These are phyloP conservation scores for Beauveria sp. DNA, from an alignment of 2,329 filamentous ascomycete species.

Conservation along the genomic window DNA sequence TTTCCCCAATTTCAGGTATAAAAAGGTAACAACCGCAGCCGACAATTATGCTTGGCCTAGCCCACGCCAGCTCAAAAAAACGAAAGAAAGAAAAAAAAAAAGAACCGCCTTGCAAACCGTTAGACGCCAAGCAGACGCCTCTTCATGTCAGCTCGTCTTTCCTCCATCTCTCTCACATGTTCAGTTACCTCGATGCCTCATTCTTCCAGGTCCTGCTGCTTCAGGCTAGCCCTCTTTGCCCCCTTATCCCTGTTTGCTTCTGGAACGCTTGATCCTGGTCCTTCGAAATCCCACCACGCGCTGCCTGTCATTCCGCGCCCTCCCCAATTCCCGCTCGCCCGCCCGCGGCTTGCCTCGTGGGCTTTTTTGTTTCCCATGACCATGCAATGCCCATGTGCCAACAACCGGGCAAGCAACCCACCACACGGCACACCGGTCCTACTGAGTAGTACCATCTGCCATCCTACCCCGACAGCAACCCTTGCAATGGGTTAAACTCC, in stretches of 20 bases:
- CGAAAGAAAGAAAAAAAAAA: no score
- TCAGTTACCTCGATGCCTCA: not conserved
- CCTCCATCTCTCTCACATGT: not conserved
- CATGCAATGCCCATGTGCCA: slow-evolving; percentile 4
- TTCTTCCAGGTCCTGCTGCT: not conserved
- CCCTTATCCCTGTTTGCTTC: not conserved
- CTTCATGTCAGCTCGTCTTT: not conserved
- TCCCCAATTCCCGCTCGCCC: no score
- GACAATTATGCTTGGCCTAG: no score
- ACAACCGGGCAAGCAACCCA: not conserved
- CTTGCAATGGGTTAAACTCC: not conserved
- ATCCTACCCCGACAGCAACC: not conserved
- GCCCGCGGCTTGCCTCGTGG: no score
- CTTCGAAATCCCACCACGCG: not conserved
- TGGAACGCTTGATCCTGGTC: slow-evolving; percentile 6
- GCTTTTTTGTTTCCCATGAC: no score
- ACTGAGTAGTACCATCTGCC: not conserved
- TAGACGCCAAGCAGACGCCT: not conserved
- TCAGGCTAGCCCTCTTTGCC: not conserved
- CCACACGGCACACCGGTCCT: not conserved
- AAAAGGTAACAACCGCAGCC: no score
- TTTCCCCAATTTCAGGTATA: no score
- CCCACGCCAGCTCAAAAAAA: not conserved
- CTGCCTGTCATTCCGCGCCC: not conserved
- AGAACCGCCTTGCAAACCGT: not conserved